phyloP scores from a whole-genome alignment of 257 asterid genomes.

The Nyctanthes arbortristis region DNA sequence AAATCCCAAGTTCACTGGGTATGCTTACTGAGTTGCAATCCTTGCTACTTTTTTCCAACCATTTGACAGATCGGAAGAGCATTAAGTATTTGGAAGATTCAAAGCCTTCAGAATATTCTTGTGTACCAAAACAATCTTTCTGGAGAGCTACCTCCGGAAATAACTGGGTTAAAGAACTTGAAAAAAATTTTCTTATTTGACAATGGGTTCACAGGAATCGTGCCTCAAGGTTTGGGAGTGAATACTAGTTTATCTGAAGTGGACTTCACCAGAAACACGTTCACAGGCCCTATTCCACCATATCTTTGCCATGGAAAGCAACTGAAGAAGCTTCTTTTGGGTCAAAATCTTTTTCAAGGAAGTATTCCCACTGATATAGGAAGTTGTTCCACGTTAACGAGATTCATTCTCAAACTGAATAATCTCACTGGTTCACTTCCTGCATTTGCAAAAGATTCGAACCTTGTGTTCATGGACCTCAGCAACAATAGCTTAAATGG shows the following conservation, averaged over 20 bases:
- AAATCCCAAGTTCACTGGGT: conserved; percentile 70
- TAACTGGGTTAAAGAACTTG: conserved; percentile 61
- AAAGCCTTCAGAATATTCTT: conserved; percentile 46
- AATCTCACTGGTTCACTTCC: conserved; percentile 68
- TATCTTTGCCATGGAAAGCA: conserved; percentile 66
- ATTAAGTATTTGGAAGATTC: conserved; percentile 60
- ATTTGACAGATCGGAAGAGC: conserved; percentile 77
- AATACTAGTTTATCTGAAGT: conserved; percentile 52
- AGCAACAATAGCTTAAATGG: conserved; percentile 61
- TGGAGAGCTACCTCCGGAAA: conserved; percentile 69
- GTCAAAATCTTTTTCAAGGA: conserved; percentile 61
- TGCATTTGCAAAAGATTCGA: conserved; percentile 43
- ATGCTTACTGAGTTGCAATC: conserved; percentile 40
- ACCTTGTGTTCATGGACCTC: conserved; percentile 52
- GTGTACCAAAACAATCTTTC: conserved; percentile 66
- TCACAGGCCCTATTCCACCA: conserved; percentile 77
- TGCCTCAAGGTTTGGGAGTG: conserved; percentile 81
- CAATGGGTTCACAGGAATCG: conserved; percentile 62
- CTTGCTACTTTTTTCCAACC: conserved; percentile 54
- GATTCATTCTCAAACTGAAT: conserved; percentile 70
- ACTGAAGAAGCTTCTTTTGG: conserved; percentile 56
- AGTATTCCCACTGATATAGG: conserved; percentile 63
- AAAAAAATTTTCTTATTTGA: conserved; percentile 51
- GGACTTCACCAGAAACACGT: conserved; percentile 66
- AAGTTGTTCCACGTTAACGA: conserved; percentile 54